Base-by-base conservation (phyloP, 2,329 filamentous ascomycete genomes). In the Cordyceps fumosorosea region DNA sequence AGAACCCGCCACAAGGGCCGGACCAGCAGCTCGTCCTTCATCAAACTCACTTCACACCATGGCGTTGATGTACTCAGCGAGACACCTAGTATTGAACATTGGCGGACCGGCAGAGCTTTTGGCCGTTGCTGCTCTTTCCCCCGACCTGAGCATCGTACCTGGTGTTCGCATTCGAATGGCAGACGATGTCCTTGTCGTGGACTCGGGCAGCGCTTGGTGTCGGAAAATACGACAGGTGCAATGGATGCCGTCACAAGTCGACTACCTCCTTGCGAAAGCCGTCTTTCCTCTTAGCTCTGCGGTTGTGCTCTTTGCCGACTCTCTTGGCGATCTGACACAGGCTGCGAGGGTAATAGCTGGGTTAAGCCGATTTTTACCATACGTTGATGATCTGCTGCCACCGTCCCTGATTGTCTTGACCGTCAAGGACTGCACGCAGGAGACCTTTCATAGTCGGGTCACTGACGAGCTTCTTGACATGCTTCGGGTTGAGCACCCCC, bases 271-370 rank as follows among this genome's bases (percentile, higher is more conserved):
- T 29, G 16, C 37, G 12, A 56, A 14, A 14, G 54, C 37, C 16
- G 26, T 56, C 18, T 56, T 56, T 47, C 54, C 54, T 32, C 54
- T 56, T n/a, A 56, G 54, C 40, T 56, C 54, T 29, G 24, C n/a
- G n/a, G 40, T 56, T 29, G 24, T 47, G 18, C 20, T 56, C 18
- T 56, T 56, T 45, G 24, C 54, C 16, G 40, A 56, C 54, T 20
- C 16, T 40, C 42, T 56, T 22, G 24, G 54, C 22, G 54, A 44
- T 32, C 37, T 45, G 6, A 42, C 24, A 4, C 18, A 44, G 37
- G 54, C 54, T 6, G 24, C 40, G 24, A 56, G 54, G 22, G 42
- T 56, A 20, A 40, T 56, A 29, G 54, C 54, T 44, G 24, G 54
- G 22, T 24, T 56, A 22, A 45, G 22, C 40, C 54, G 40, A 5